Percentiles rank a stretch among this genome's conserved stretches.
phyloP scores from a whole-genome alignment of 164 flowering plant species.

The Chloranthus sessilifolius region DNA sequence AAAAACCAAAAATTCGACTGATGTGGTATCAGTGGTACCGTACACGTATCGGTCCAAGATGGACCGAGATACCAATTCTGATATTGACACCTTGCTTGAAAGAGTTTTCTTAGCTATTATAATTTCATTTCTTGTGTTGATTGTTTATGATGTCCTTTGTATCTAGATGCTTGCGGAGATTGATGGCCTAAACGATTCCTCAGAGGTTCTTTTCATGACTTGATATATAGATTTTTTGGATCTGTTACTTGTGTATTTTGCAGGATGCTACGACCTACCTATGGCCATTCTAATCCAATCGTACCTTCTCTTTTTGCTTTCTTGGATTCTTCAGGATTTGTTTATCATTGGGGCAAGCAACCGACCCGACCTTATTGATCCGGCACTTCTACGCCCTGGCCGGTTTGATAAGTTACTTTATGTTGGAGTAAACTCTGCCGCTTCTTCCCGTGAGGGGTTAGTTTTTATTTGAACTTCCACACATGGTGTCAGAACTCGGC shows the following conservation, averaged over 20 bases:
- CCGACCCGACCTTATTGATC: slow-evolving; percentile 93
- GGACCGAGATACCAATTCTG: no score
- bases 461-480: slow-evolving; percentile 9
- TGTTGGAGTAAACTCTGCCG: slow-evolving; percentile 85
- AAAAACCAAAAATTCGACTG: no score
- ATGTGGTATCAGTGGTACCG: no score
- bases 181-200: slow-evolving; percentile 85
- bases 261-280: no score
- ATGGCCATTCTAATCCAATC: slow-evolving; percentile 17
- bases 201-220: slow-evolving; percentile 51
- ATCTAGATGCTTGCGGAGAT: slow-evolving; percentile 98
- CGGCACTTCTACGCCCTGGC: slow-evolving; percentile 93
- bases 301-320: not conserved
- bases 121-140: no score
- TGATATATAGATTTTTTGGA: slow-evolving; percentile 21
- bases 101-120: no score
- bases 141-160: no score
- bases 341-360: slow-evolving; percentile 97
- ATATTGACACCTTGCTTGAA: no score
- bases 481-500: no score
- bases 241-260: slow-evolving; percentile 27
- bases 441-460: slow-evolving; percentile 79
- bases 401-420: slow-evolving; percentile 91
- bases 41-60: no score
- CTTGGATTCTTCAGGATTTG: slow-evolving; percentile 49